Evolutionary conservation across 495 filamentous ascomycete species (phyloP), one percentile per base, ranked within the genome.

Genomic region (Neurospora discreta): DNA sequence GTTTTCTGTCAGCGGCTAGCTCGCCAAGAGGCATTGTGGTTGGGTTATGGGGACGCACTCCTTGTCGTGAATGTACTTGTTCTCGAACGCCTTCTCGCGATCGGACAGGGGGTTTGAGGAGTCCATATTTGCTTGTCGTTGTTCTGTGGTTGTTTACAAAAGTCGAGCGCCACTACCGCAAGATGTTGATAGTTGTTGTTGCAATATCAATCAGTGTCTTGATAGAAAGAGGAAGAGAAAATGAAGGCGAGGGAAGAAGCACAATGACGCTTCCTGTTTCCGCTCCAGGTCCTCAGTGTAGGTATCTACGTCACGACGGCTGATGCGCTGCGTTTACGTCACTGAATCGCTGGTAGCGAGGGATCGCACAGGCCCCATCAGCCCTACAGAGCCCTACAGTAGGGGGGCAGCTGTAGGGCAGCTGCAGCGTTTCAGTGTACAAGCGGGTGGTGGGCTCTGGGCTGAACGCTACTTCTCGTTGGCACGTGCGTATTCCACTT

Each of bases 21-120:
- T 20, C 42, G 2, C 30, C 30, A 30, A 23, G 11, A 40, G 2
- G 1, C 5, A n/a, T 3, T 4, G 20, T 30, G 44, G 15, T 15
- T 3, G 15, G 15, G 42, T 16, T 5, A 36, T 5, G 11, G 6
- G 15, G 1, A 69, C 78, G 10, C 26, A 79, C 78, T 80, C 78
- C 70, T 79, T 79, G 58, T 79, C 77, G 10, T 75, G 68, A 60
- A 80, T 79, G 23, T 74, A 80, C 46, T 80, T 76, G 58, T 78
- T 74, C 73, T 80, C 78, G n/a, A 79, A 23, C 26, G 78, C 78
- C 72, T 79, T 78, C 43, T 78, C 78, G 23, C 78, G 77, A 39
- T 79, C 75, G 5, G 69, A 70, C 20, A 80, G 77, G 1, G 78
- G 78, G 33, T 80, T 80, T 2, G 52, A 18, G 6, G 75, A 70